Percentiles rank a stretch among this genome's conserved stretches.
Conservation (phyloP, 345 rosid genomes). For the Luvunga scandens region DNA sequence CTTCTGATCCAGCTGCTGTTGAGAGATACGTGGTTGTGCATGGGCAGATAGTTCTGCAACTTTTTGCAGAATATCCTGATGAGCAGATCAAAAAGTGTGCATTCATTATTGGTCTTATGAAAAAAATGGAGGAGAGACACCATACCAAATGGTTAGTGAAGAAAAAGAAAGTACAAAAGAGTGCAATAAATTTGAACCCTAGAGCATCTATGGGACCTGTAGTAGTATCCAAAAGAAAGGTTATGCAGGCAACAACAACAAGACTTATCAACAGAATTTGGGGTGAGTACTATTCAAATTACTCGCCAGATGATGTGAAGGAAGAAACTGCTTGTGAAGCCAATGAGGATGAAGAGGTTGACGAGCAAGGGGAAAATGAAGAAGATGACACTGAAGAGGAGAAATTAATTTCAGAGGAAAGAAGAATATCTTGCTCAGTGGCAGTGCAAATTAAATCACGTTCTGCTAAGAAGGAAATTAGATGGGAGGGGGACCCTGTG, state of each 20-base stretch:
- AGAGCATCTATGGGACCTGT: conserved; percentile 49
- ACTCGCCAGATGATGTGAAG: conserved; percentile 44
- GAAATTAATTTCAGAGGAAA: conserved; percentile 23
- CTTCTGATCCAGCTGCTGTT: conserved; percentile 52
- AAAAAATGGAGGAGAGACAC: conserved; percentile 70
- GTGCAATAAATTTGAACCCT: conserved; percentile 56
- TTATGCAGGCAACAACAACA: conserved; percentile 87
- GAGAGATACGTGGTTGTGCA: conserved; percentile 80
- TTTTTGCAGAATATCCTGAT: conserved; percentile 62
- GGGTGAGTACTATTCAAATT: conserved; percentile 76
- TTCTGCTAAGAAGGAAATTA: conserved; percentile 38
- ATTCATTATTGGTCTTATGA: conserved; percentile 50
- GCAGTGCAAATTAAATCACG: conserved; percentile 21
- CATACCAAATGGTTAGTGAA: conserved; percentile 80
- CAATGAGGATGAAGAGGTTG: conserved; percentile 43
- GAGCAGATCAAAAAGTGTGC: conserved; percentile 48
- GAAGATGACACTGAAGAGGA: conserved; percentile 43
- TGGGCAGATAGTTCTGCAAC: conserved; percentile 72
- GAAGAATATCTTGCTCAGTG: conserved; percentile 20
- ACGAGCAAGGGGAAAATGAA: conserved; percentile 46
- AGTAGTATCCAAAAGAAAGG: conserved; percentile 51
- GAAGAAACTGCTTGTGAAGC: conserved; percentile 32
- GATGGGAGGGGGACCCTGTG: conserved; percentile 49
- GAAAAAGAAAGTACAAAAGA: conserved; percentile 52
- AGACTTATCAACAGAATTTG: conserved; percentile 72